Evolutionary conservation across 441 rosid genomes (phyloP), one percentile per base, ranked within the genome.

Genomic region (Populus hybrid): DNA sequence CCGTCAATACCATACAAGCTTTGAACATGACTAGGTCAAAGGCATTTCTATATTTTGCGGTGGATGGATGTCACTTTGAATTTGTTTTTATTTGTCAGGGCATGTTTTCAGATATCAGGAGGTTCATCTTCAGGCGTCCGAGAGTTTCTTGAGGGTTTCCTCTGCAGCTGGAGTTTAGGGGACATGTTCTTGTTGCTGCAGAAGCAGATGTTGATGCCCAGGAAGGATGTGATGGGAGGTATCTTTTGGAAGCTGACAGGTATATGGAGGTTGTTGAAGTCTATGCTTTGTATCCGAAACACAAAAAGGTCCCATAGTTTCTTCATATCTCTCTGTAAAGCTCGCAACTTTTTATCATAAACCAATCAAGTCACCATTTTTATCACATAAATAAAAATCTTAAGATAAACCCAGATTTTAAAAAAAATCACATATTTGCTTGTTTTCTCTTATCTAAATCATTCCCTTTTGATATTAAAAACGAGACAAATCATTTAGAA

Each of bases 251-350:
- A 77, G 70, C 84, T 71, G 92, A 90, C 74, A 83, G 82, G 78
- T 91, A 86, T 72, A 70, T 89, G 79, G 89, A 87, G 80, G 84
- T 90, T 79, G 93, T 87, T 75, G 99, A 95, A 88, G 68, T 92
- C 75, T 93, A 86, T 83, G 81, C 86, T 3, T 3, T 29, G 31
- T 29, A 29, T 29, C 31, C 31, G 31, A 29, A 29, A 29, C 31
- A 29, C 31, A 3, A 29, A 29, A 29, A 3, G 31, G 3, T 29
- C 31, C 31, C 31, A 24, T 29, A 29, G 31, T 29, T 29, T 2
- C 31, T 29, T 29, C 31, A 29, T 29, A 29, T 29, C 3, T 29
- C 31, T 29, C 31, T 29, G 31, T 29, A 29, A 29, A 29, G 31
- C 31, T 29, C 31, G 0, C 31, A 29, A 29, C 31, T 29, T 29